Base-by-base conservation (phyloP, 1,139 yeast genomes). In the Scheffersomyces titani region DNA sequence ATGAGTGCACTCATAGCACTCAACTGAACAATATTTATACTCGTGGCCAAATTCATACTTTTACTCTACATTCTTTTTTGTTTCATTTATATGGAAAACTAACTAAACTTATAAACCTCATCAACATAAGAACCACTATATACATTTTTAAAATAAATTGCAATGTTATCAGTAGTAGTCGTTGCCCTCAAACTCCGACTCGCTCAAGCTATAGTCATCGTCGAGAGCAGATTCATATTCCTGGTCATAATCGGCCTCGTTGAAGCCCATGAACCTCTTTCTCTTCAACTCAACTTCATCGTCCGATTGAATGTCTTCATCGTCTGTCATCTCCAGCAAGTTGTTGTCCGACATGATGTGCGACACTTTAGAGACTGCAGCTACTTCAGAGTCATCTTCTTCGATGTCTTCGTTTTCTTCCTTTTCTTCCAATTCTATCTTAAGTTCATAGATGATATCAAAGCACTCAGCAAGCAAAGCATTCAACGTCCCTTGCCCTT, bases 401-500 rank as follows among this genome's bases (percentile, higher is more conserved):
- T 57, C 59, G 18, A 57, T 57, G 46, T 53, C 65, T 45, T 70
- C 69, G 53, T 72, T 74, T 47, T 81, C 84, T 60, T 84, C 85
- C 62, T 77, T 79, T 57, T 90, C 96, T 67, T 92, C 96, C 59
- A 92, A 84, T 68, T 93, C 98, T 44, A 91, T 89, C 68, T 92
- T 89, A 67, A 94, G 79, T 73, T 94, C 99, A 70, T 94, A 93
- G 55, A 91, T 81, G 57, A 93, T 89, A 72, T 94, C 99, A 70
- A 92, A 94, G 72, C 98, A 93, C 71, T 93, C 98, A 2, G 97
- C 96, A 53, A 94, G 78, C 60, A 94, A 75, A 0, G 97, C 97
- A 70, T 88, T 92, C 60, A 94, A 80, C 47, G 97, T 88, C 11
- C 97, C 98, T 73, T 94, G 99, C 16, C 99, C 99, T 72, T 94